Evolutionary conservation across 2,329 filamentous ascomycete species (phyloP), one percentile per base, ranked within the genome.

Genomic region (Aspergillus fumigatiaffinis): DNA sequence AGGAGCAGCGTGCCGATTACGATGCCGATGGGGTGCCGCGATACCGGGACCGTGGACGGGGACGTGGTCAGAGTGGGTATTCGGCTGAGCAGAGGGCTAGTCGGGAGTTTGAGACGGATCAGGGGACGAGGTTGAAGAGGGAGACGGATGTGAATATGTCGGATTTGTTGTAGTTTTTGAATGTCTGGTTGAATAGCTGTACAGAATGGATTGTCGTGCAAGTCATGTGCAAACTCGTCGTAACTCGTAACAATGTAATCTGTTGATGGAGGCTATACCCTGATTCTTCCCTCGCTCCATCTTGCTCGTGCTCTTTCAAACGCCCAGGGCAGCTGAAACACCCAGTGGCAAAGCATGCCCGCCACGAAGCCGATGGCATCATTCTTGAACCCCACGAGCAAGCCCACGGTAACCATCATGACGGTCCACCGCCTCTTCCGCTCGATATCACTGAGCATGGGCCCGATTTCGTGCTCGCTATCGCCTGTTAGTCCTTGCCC

Each of bases 331-430:
- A 77, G 51, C 56, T 74, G 73, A 65, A 92, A 89, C 0, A 85
- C 84, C 75, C 83, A 87, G 73, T 93, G 86, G 71, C 91, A 95
- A 3, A 90, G 71, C 80, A 96, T 84, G 0, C 93, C 93, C 0
- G 88, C 90, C 14, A 89, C 59, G 66, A 97, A 96, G 0, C 93
- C 93, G 5, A 96, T 84, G 0, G 88, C 92, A 74, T 96, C 92
- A 68, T 97, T 97, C 72, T 86, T 89, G 67, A 96, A 96, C 0
- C 91, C 91, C 51, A 97, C 74, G 54, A 96, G 82, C 2, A 88
- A 84, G 0, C 90, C 92, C 8, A 91, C 86, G 0, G 93, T 97
- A 60, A 92, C 87, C 57, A 96, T 81, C 92, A 97, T 95, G 0
- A 96, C 87, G 23, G 86, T 90, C 89, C 91, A 96, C 56, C 92